phyloP scores from a whole-genome alignment of 805 yeast genomes.

The Pichia paraexigua region DNA sequence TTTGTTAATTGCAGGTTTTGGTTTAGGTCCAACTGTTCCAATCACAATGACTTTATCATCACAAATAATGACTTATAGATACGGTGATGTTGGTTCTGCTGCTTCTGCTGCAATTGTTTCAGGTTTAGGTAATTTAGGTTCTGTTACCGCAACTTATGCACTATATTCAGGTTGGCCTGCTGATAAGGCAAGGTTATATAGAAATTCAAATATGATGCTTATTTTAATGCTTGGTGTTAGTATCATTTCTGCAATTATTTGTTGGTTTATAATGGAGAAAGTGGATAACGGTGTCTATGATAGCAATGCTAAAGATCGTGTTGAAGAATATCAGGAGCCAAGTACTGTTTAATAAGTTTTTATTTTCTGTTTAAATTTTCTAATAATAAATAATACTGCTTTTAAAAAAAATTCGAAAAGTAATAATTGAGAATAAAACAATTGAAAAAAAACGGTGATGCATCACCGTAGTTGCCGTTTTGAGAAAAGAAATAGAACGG shows the following conservation, averaged over 20 bases:
- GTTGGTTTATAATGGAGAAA: slow-evolving; percentile 17
- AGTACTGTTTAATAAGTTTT: not conserved
- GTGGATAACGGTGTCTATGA: slow-evolving; percentile 15
- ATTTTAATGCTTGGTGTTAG: slow-evolving; percentile 70
- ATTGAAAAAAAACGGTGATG: slow-evolving; percentile 1
- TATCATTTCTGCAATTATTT: slow-evolving; percentile 41
- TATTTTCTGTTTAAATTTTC: not conserved
- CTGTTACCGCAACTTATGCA: slow-evolving; percentile 81
- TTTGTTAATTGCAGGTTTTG: slow-evolving; percentile 72
- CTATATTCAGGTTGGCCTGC: slow-evolving; percentile 83
- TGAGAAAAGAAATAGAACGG: not conserved
- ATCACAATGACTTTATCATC: slow-evolving; percentile 79
- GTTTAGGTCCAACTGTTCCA: slow-evolving; percentile 88
- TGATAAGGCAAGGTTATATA: slow-evolving; percentile 52
- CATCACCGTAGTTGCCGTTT: slow-evolving; percentile 4
- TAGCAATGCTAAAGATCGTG: not conserved
- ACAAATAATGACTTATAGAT: slow-evolving; percentile 58
- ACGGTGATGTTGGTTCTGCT: slow-evolving; percentile 83
- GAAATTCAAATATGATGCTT: slow-evolving; percentile 76
- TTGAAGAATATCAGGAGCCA: not conserved
- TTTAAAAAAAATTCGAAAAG: not conserved
- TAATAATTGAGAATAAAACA: not conserved
- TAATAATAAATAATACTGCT: not conserved
- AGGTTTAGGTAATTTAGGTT: slow-evolving; percentile 82
- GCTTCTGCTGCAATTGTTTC: slow-evolving; percentile 76